Base-by-base conservation (phyloP, 2,329 filamentous ascomycete species). In the Colletotrichum sp. region DNA sequence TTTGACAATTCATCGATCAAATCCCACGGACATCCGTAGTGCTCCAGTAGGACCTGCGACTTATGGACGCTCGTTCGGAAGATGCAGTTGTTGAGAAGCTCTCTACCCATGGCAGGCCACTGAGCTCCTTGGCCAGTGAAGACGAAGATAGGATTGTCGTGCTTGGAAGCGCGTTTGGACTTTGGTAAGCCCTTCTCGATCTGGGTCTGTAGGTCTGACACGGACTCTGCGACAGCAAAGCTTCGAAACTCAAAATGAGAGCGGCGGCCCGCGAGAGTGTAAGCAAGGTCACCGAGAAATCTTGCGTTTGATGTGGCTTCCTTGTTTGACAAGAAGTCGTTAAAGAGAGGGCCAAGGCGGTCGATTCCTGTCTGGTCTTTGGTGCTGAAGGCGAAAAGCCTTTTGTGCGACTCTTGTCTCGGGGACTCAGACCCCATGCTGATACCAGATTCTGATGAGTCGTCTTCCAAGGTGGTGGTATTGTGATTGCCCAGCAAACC, bases 111-210 rank as follows among this genome's bases (percentile, higher is more conserved):
- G 1, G 73, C 72, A 8, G 68, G 71, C 78, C 82, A 86, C 74
- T 86, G 85, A 0, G 84, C 84, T 18, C 85, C 85, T 52, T 86
- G 84, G 18, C 85, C 85, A 8, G 80, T 83, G 71, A 86, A 86
- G 3, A 86, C 80, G 39, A 80, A 79, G 21, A 67, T 75, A 3
- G 71, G 18, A 10, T 75, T 71, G 6, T 69, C 67, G 13, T 73
- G 69, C 18, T 67, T 67, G 3, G 69, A 49, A 5, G 26, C 49
- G 9, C 70, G 52, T 8, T 68, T 71, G 4, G 63, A 12, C 30
- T 63, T 57, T 15, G 39, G 30, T 3, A 73, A 63, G 3, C 67
- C 44, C 8, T 69, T 67, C 6, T 5, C 24, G 6, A 71, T 15
- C 4, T 65, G 67, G 4, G 28, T 60, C n/a, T 75, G 21, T 8